phyloP scores from a whole-genome alignment of 2,329 filamentous ascomycete genomes.

The Neonectria magnoliae region DNA sequence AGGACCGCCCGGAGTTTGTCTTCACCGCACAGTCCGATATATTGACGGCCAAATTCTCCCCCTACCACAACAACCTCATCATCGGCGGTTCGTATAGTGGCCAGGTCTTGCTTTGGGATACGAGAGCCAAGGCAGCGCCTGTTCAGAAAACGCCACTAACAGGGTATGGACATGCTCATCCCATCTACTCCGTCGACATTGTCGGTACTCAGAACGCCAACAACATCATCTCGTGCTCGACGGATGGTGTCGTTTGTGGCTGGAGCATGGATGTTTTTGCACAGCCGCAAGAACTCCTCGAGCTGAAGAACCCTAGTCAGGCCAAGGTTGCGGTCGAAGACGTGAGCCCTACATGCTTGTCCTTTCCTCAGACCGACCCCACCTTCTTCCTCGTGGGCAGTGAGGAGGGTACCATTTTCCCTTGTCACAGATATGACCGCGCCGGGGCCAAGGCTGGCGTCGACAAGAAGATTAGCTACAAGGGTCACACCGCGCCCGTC shows the following conservation, averaged over 20 bases:
- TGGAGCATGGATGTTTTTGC: constrained; percentile 99
- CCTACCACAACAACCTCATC: constrained; percentile 96
- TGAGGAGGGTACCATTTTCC: constrained; percentile 95
- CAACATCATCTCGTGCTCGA: constrained; percentile 97
- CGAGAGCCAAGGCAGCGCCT: constrained; percentile 85
- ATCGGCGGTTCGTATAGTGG: constrained; percentile 96
- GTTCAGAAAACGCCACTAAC: constrained; percentile 97
- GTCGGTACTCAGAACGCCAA: constrained; percentile 98
- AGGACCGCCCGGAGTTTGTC: constrained; percentile 93
- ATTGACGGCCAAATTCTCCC: constrained; percentile 95
- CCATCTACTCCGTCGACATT: constrained; percentile 93
- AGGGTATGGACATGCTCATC: constrained; percentile 94
- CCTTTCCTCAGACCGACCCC: constrained; percentile 93
- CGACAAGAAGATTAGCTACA: constrained; percentile 87
- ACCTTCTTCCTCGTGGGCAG: constrained; percentile 98
- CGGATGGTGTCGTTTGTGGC: constrained; percentile 94
- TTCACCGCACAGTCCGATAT: constrained; percentile 98
- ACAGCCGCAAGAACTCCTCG: constrained; percentile 92
- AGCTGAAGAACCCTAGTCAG: constrained; percentile 84
- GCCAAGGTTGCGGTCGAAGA: constrained; percentile 85
- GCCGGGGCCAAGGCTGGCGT: constrained; percentile 97
- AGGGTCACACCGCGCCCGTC: constrained; percentile 90
- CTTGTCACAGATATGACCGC: constrained; percentile 96
- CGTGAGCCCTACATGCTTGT: constrained; percentile 91
- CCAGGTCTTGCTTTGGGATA: constrained; percentile 97